Conservation (phyloP, 2,329 filamentous ascomycete species). For the Penicillium janthinellum region DNA sequence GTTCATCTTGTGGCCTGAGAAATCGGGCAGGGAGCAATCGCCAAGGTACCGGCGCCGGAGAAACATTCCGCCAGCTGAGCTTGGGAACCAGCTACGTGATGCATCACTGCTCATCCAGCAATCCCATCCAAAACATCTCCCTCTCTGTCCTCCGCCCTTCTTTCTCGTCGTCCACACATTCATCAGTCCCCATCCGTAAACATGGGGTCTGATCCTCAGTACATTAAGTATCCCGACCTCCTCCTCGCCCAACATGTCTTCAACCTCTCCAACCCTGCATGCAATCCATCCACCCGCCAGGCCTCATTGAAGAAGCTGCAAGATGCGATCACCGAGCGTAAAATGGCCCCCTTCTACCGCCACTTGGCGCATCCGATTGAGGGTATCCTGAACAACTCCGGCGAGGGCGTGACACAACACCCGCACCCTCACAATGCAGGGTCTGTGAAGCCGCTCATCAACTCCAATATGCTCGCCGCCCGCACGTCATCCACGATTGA, state of each 20-base stretch:
- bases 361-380: constrained; percentile 67
- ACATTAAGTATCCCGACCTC: constrained; percentile 65
- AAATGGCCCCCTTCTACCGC: constrained; percentile 69
- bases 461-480: constrained; percentile 74
- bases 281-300: constrained; percentile 55
- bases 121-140: constrained; percentile 25
- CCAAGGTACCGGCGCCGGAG: constrained; percentile 25
- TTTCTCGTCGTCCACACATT: constrained; percentile 1
- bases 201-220: constrained; percentile 66
- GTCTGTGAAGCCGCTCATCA: constrained; percentile 56
- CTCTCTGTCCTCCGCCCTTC: constrained; percentile 8
- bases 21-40: not conserved
- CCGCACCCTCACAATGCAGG: constrained; percentile 41
- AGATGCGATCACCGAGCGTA: constrained; percentile 64
- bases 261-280: constrained; percentile 64
- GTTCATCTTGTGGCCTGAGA: not conserved
- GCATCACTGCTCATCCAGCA: constrained; percentile 14
- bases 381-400: constrained; percentile 75
- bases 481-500: constrained; percentile 67
- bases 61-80: constrained; percentile 41
- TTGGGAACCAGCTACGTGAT: constrained; percentile 24
- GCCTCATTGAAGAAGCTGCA: constrained; percentile 62
- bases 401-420: constrained; percentile 62
- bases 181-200: constrained; percentile 37
- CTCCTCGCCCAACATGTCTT: constrained; percentile 68